Percentiles rank a stretch among this genome's conserved stretches.
These are phyloP conservation scores for Aspergillus sclerotialis DNA, from an alignment of 2,329 filamentous ascomycete genomes.

Conservation along the genomic window DNA sequence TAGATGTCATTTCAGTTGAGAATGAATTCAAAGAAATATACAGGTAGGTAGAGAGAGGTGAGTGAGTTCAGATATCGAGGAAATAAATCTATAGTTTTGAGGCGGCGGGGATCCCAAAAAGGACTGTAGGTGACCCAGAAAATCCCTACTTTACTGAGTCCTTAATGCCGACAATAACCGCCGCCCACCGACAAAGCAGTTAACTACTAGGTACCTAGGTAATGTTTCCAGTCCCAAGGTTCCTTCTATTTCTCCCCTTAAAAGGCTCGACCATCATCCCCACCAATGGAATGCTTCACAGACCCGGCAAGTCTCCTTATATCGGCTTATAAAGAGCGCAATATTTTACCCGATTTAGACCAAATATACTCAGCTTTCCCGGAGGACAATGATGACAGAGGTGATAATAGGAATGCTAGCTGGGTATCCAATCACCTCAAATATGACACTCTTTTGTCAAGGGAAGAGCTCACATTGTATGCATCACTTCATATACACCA, in stretches of 20 bases:
- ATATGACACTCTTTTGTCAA: constrained; percentile 30
- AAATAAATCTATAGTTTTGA: background rate
- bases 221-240: background rate
- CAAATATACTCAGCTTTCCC: constrained; percentile 21
- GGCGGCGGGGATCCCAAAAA: constrained; percentile 1
- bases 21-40: constrained; percentile 5
- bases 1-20: constrained; percentile 41
- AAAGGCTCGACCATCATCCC: background rate
- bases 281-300: constrained; percentile 9
- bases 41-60: background rate
- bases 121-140: background rate
- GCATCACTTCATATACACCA: constrained; percentile 3
- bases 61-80: constrained; percentile 1
- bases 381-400: constrained; percentile 10
- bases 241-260: background rate
- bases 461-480: constrained; percentile 33
- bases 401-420: constrained; percentile 13
- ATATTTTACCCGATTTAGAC: constrained; percentile 20
- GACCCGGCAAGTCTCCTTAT: constrained; percentile 15
- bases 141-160: no score
- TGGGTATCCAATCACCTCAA: constrained; percentile 28
- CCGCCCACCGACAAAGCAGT: background rate
- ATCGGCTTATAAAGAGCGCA: constrained; percentile 22
- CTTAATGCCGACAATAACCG: constrained; percentile 2
- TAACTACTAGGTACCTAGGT: background rate